Base-by-base conservation (phyloP, 2,329 filamentous ascomycete genomes). In the Byssochlamys sp. region DNA sequence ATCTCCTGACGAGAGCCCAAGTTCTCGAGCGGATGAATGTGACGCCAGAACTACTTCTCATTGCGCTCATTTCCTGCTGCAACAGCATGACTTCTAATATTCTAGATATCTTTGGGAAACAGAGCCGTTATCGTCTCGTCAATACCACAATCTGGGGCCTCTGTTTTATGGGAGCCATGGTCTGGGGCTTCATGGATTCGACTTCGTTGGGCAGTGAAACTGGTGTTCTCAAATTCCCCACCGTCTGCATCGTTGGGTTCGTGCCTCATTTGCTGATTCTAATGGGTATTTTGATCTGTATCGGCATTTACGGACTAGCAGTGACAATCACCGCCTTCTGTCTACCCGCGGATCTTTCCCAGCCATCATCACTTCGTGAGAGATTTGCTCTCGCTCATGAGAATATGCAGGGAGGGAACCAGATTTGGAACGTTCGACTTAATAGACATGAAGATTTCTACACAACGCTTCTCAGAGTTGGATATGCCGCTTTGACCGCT, bases 371-470 rank as follows among this genome's bases (percentile, higher is more conserved):
- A 1, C 71, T 82, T 56, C 73, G 72, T 39, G 83, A 89, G 65
- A 81, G 90, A 52, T 77, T 95, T 27, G 69, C 74, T 1, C 79
- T 83, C 54, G 91, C 92, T 0, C 90, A 95, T 67, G 83, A 83
- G 53, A 97, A 97, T 64, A 87, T 97, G 80, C 91, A 96, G 73
- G 91, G 91, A 1, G 94, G 94, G 59, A 84, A 92, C 2, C 91
- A 94, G 11, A 80, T 96, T 25, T 88, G 88, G 1, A 86, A 88
- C 45, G 84, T 96, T 39, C 84, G 86, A 11, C 83, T 97, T 56
- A 89, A 86, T 50, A 85, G 88, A 78, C 85, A 90, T 57, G 95
- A 97, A 79, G 94, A 99, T 70, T 96, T 97, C 69, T 99, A 97
- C 70, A 95, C 91, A 0, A 89, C 90, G 0, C 78, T 97, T 3